Evolutionary conservation across 2,329 filamentous ascomycete genomes (phyloP).

Genomic region (Stagonosporopsis chrysanthemi): DNA sequence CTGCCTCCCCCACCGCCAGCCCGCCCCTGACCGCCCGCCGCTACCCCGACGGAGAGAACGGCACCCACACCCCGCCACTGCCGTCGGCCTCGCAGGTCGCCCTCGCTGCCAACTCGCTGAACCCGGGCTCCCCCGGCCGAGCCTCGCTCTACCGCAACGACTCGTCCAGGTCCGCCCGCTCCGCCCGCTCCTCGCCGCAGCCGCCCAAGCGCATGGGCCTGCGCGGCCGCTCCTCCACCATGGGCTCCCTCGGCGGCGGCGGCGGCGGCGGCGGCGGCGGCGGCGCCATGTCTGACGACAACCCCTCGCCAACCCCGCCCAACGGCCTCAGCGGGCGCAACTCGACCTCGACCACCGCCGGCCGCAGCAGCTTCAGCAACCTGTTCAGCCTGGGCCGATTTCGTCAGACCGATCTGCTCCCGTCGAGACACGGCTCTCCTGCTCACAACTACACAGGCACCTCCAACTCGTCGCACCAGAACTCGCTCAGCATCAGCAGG

Average conservation of each 20-base stretch:
- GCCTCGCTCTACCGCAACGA: constrained; percentile 64
- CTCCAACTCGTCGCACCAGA: constrained; percentile 79
- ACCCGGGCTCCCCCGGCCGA: constrained; percentile 54
- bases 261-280: no score
- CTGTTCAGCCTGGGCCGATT: constrained; percentile 80
- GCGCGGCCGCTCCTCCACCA: constrained; percentile 84
- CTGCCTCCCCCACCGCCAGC: constrained; percentile 11
- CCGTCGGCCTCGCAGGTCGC: constrained; percentile 63
- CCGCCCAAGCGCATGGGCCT: constrained; percentile 64
- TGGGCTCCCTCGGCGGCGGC: constrained; percentile 83
- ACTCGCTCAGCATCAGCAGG: constrained; percentile 79
- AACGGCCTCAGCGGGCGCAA: constrained; percentile 63
- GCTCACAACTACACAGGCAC: constrained; percentile 67
- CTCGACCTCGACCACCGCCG: constrained; percentile 83
- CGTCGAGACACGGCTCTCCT: constrained; percentile 67
- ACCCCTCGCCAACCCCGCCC: constrained; percentile 66
- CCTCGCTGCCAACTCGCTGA: constrained; percentile 56
- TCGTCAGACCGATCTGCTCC: constrained; percentile 77
- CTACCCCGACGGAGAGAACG: constrained; percentile 46
- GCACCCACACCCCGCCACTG: constrained; percentile 42
- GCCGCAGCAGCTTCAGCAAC: constrained; percentile 91
- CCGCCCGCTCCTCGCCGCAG: constrained; percentile 60
- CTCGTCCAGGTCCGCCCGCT: constrained; percentile 54
- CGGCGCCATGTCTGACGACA: constrained; percentile 74
- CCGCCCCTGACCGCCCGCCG: constrained; percentile 47